Evolutionary conservation across 2,329 filamentous ascomycete species (phyloP), one percentile per base, ranked within the genome.

Genomic region (Cercospora berteroae): DNA sequence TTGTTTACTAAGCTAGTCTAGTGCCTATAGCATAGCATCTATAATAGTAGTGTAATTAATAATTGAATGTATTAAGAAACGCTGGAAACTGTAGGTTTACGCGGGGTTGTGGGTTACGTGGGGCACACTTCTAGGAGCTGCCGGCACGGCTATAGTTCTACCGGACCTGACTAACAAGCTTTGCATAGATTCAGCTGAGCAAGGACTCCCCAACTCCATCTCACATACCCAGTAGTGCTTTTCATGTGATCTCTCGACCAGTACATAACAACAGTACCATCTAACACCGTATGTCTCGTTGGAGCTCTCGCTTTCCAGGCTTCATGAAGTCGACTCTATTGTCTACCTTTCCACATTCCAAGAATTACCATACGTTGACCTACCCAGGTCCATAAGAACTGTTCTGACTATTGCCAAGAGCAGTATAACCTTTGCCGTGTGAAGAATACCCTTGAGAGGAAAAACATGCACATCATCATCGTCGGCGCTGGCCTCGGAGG

Each of bases 401-500:
- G 12, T 10, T 16, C 20, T 13, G 2, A 50, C 10, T 13, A 50
- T 12, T 5, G 18, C 44, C 44, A 50, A 50, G 44, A 13, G 9
- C 18, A 16, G 5, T 12, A 25, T 23, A 23, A 29, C 4, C 23
- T 16, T 55, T 6, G 48, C 29, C 23, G 5, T n/a, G 48, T 5
- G 6, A n/a, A 27, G 23, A 13, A 27, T 4, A 55, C 12, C 16
- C 16, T 42, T 33, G 31, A 33, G 2, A 33, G 31, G 31, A 1
- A 7, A 29, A 31, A n/a, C 2, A 63, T 73, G 10, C 56, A 70
- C 18, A 72, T 74, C 33, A 65, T 71, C 56, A 69, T 75, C 20
- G 70, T 74, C n/a, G 62, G 62, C 55, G 62, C 62, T 6, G 62
- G 62, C 9, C 62, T 64, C 16, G 62, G 73, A 25, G 74, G 74